Evolutionary conservation across 2,329 filamentous ascomycete genomes (phyloP), one percentile per base, ranked within the genome.

Genomic region (Pseudogymnoascus sp.): DNA sequence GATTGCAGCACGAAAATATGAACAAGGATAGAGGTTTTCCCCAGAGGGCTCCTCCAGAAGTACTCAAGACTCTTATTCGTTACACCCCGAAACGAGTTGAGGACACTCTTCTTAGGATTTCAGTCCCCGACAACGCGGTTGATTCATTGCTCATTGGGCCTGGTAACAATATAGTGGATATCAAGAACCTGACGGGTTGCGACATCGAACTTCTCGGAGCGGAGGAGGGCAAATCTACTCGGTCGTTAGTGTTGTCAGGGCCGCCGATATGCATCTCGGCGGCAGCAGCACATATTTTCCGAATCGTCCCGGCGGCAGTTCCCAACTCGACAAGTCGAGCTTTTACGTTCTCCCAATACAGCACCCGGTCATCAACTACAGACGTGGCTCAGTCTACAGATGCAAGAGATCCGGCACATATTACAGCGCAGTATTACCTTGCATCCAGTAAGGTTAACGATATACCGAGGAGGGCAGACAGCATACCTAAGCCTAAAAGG

Each of bases 131-230:
- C 5, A 19, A 14, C 10, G 60, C 60, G 11, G 34, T 61, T 39
- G 36, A 39, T 21, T 43, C 34, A 14, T 14, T 61, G 60, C 60
- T 61, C 21, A 2, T 61, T 13, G 60, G 60, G 7, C n/a, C 25
- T 16, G 60, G 39, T 19, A 43, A 61, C 36, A 61, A 61, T 41
- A 61, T 61, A 25, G 14, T 61, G 6, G 60, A 61, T 16, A 61
- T 61, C 60, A 61, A 61, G 60, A 16, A 14, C n/a, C 16, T 39
- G 36, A 61, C 60, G 16, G 60, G 60, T 25, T 61, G 60, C 28
- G 36, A 61, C 14, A 41, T 61, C 34, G 60, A 61, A 36, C 34
- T 61, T 28, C 36, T 61, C 11, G 60, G 41, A 31, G 60, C 60
- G 10, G 60, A 61, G 10, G 60, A 61, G 14, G 39, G 39, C 6